Evolutionary conservation across 768 basidiomycete genomes (phyloP), one percentile per base, ranked within the genome.

Genomic region (Termitomyces sp.): DNA sequence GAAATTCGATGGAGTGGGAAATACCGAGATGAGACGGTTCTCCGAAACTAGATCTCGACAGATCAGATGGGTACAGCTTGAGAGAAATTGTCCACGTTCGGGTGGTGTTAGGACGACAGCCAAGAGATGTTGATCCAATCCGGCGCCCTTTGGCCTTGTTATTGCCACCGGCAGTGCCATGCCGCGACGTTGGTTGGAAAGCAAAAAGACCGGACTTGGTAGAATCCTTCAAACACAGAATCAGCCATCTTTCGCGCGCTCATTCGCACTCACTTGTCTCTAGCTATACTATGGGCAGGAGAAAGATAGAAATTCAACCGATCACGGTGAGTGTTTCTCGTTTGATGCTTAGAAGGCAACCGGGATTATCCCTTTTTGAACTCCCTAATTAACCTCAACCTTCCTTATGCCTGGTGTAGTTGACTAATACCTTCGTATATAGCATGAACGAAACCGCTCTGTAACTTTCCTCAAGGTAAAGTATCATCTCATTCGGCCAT

Each of bases 381-480:
- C 62, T 45, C 37, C 61, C 61, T 58, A 54, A 62, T 65, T 61
- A 66, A 60, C 63, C 41, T 57, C 24, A n/a, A 37, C 42, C 16
- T 48, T 45, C 50, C 42, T 55, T 34, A 6, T 46, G 27, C 22
- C 46, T 24, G n/a, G 30, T 20, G 18, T 44, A 9, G 15, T 61
- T 65, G 39, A 55, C 36, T 31, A 5, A 33, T 22, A 36, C 58
- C 71, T 63, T 63, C 63, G 61, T 78, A 74, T 75, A 70, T 79
- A 93, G 91, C 89, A 93, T 76, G 91, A 93, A 76, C 86, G 91
- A 75, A 93, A 93, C 73, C 88, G 92, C 65, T 88, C 89, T 62
- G 91, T 93, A 72, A 93, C 92, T 66, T 93, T 93, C 81, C 78
- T 92, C 76, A 93, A 93, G 84, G 91, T 82, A 78, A 64, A 61